phyloP scores from a whole-genome alignment of 371 early-diverging fungal species.

The Polyrhizophydium stewartii region DNA sequence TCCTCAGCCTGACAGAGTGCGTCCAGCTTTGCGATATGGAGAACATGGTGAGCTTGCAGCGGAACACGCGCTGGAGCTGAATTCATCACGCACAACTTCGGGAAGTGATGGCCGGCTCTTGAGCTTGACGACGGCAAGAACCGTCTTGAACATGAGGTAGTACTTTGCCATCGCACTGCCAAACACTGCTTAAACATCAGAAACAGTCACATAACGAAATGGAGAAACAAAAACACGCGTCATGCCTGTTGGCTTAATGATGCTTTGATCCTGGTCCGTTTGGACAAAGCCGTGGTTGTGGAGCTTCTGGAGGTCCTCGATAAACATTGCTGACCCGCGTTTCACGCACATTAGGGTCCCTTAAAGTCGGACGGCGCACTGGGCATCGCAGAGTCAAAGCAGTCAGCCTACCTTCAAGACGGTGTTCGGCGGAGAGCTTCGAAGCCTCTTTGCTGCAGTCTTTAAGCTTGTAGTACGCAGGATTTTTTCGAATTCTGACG shows the following conservation, averaged over 20 bases:
- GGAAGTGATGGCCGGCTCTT: background rate
- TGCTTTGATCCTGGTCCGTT: no score
- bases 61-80: no score
- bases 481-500: conserved; percentile 59
- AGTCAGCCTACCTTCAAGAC: conserved; percentile 38
- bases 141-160: conserved; percentile 35
- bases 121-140: background rate
- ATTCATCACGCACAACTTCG: no score
- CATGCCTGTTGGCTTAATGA: no score
- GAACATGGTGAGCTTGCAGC: no score
- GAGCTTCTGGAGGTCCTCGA: conserved; percentile 43
- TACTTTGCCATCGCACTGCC: conserved; percentile 42
- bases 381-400: background rate
- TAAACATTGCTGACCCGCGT: conserved; percentile 44
- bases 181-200: conserved; percentile 15
- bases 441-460: conserved; percentile 8
- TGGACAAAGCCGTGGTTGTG: conserved; percentile 21
- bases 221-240: no score
- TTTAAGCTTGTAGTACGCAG: conserved; percentile 51
- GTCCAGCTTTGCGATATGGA: conserved; percentile 19
- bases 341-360: background rate
- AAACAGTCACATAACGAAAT: background rate
- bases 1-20: conserved; percentile 36
- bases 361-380: background rate
- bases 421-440: conserved; percentile 28